phyloP scores from a whole-genome alignment of 345 rosid genomes.

The Populus nigra region DNA sequence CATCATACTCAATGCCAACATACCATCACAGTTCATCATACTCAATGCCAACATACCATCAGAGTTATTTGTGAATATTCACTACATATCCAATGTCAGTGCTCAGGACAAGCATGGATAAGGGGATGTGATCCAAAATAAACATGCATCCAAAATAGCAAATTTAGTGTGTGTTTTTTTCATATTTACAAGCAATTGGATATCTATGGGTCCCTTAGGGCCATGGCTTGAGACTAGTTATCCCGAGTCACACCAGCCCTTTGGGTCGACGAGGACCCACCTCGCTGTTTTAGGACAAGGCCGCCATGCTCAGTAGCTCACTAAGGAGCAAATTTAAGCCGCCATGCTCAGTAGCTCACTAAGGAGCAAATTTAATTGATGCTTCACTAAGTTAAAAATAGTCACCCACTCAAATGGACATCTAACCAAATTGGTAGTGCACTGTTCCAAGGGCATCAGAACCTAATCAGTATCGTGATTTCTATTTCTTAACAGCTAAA shows the following conservation, averaged over 20 bases:
- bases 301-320: too few species aligned
- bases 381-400: neutral
- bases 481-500: neutral
- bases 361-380: too few species aligned
- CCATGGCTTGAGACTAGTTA: too few species aligned
- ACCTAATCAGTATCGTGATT: neutral
- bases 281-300: too few species aligned
- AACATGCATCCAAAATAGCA: neutral
- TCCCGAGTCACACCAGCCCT: too few species aligned
- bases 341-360: too few species aligned
- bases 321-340: too few species aligned
- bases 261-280: too few species aligned
- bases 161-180: neutral
- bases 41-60: neutral
- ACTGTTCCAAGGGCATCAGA: neutral
- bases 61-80: neutral
- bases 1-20: neutral
- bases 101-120: neutral
- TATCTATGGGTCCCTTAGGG: too few species aligned
- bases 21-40: neutral
- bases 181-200: too few species aligned
- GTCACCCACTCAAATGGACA: neutral
- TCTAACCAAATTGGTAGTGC: neutral
- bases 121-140: neutral
- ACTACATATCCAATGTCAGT: neutral